Evolutionary conservation across 345 rosid genomes (phyloP).

Genomic region (Melaleuca alternifolia): DNA sequence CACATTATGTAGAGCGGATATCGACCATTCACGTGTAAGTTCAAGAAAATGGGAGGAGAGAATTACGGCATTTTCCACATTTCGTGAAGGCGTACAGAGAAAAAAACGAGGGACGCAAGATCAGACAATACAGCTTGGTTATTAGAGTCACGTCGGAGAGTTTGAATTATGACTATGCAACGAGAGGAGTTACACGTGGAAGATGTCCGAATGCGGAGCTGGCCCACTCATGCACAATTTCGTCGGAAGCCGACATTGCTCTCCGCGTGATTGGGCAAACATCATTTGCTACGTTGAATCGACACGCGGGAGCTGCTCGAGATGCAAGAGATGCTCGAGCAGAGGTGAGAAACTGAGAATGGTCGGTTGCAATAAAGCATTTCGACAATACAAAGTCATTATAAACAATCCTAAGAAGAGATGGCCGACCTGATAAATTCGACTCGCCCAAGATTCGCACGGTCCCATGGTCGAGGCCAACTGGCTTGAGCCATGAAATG

Average conservation of each 20-base stretch:
- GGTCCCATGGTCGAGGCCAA: background rate
- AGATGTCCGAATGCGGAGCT: background rate
- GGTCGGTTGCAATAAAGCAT: too few species aligned
- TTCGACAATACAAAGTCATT: background rate
- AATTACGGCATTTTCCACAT: background rate
- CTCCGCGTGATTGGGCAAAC: background rate
- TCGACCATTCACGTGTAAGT: background rate
- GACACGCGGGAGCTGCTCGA: accelerated
- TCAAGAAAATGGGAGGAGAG: too few species aligned
- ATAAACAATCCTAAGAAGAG: background rate
- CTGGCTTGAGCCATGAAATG: background rate
- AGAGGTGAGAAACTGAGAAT: too few species aligned
- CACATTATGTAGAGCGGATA: too few species aligned
- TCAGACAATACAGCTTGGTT: background rate
- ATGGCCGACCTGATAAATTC: background rate
- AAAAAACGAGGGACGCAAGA: background rate
- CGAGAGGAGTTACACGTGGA: accelerated
- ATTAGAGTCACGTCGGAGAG: too few species aligned
- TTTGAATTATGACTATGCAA: background rate
- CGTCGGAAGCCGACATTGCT: background rate
- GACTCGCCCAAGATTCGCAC: background rate
- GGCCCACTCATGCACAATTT: background rate
- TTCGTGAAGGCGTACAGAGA: background rate
- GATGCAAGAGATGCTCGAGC: background rate
- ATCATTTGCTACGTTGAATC: background rate